Evolutionary conservation across 495 filamentous ascomycete species (phyloP), one percentile per base, ranked within the genome.

Genomic region (Niebla homalea): DNA sequence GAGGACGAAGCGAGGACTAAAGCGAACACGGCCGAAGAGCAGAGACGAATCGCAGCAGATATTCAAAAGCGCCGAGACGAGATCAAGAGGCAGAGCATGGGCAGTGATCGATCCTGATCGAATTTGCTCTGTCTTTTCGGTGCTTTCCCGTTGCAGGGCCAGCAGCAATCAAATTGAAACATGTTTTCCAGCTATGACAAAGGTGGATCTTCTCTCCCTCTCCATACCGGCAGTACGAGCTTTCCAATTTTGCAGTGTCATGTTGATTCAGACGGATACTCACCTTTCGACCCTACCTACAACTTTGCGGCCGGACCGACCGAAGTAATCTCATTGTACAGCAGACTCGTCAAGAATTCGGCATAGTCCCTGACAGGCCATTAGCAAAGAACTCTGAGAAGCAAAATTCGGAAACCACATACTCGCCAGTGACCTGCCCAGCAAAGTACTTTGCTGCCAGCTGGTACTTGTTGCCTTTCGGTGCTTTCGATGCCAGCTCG

Each of bases 281-380:
- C 19, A 36, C 20, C 18, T 14, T n/a, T 19, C 18, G 18, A 23
- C 35, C 14, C 2, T 10, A 32, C 20, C 76, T 70, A 95, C 65
- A 95, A 69, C 71, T 94, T 96, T 16, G 87, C 79, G 53, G 85
- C 87, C 39, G 79, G 73, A 52, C 88, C 87, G 39, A 87, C 76
- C 41, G 80, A 81, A 12, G 88, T 94, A 60, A 98, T 97, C 77
- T 97, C 92, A 47, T 96, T 87, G 62, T 98, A 98, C 41, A 98
- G 70, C 62, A 98, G 66, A 42, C 81, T 89, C 5, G 92, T 98
- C 75, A 98, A 68, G 71, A 98, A 98, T 64, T 98, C 93, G 5
- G 89, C 88, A 68, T 94, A 95, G 55, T 94, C 87, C 71, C 51
- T 46, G 43, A 19, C 20, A 18, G 8, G 21, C 5, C 35, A n/a